Conservation (phyloP, 2,329 filamentous ascomycete species). For the Claviceps citrina region DNA sequence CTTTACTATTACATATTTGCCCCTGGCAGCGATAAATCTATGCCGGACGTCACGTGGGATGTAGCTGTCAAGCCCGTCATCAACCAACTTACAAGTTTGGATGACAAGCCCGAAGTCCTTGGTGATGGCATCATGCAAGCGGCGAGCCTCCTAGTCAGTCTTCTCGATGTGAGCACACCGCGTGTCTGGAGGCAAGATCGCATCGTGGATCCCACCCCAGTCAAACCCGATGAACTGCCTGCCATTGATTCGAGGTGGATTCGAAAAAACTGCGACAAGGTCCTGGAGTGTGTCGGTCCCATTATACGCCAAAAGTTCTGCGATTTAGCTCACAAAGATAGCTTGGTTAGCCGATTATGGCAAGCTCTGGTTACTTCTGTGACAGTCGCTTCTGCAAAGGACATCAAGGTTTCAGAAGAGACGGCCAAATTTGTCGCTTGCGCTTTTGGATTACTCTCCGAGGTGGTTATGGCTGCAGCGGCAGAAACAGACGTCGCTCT, state of each 20-base stretch:
- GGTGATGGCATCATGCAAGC: constrained; percentile 42
- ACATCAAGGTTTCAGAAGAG: constrained; percentile 77
- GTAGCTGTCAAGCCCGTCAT: constrained; percentile 53
- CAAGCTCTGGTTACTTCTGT: constrained; percentile 44
- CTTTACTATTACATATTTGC: constrained; percentile 72
- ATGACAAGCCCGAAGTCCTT: constrained; percentile 21
- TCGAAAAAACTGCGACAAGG: constrained; percentile 48
- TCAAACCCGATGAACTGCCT: constrained; percentile 62
- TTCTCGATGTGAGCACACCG: constrained; percentile 45
- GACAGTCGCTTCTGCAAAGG: constrained; percentile 58
- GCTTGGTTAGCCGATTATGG: constrained; percentile 41
- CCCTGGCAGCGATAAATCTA: constrained; percentile 47
- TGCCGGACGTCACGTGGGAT: constrained; percentile 68
- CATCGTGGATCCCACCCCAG: constrained; percentile 42
- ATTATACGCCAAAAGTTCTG: constrained; percentile 46
- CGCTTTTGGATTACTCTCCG: constrained; percentile 52
- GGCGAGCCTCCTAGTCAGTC: constrained; percentile 52
- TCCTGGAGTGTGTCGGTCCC: constrained; percentile 48
- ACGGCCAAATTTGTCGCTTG: constrained; percentile 65
- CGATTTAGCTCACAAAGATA: constrained; percentile 45
- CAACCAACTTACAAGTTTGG: constrained; percentile 32
- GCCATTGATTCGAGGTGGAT: constrained; percentile 77
- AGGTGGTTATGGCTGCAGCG: constrained; percentile 22
- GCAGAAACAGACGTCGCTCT: constrained; percentile 1
- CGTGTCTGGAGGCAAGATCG: constrained; percentile 61